Base-by-base conservation (phyloP, 805 yeast genomes). In the Metschnikowia hibisci region DNA sequence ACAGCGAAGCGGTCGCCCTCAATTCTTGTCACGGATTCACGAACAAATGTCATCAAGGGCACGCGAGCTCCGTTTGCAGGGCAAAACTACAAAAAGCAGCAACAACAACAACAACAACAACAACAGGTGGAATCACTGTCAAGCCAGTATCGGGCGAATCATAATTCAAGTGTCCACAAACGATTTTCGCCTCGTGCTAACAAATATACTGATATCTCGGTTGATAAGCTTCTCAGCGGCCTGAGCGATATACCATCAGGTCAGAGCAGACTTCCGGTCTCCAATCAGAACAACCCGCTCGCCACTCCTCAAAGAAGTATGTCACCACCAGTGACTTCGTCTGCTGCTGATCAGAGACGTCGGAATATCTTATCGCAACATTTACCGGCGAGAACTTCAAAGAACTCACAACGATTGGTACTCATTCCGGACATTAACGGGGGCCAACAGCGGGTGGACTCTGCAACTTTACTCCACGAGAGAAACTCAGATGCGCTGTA, bases 1-100 rank as follows among this genome's bases (percentile, higher is more conserved):
- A 81, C 86, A 5, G 87, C 96, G 11, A 87, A 86, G 55, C 67
- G 97, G 54, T 87, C 96, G 25, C 97, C 98, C 9, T 87, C 96
- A 1, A 90, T 90, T 57, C 73, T 90, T 44, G 98, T 90, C 30
- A 91, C 98, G 0, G 98, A 90, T 65, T 80, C 87, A 2, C 72
- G 98, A 47, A 74, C 80, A 42, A 68, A 68, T 45, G 70, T 64
- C 42, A 63, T 69, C 16, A 71, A 72, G 48, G 74, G 76, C 20
- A 67, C 73, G n/a, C 60, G 82, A 39, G 93, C 91, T 0, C 95
- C 93, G 1, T 87, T 81, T 73, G 93, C 93, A 1, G 90, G 91
- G 28, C 80, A 76, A 42, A 66, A 66, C 50, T 72, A 54, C 50
- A 61, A 59, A 45, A 67, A 20, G 22, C 22, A 20, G 22, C 22